phyloP scores from a whole-genome alignment of 73 alveolate species.

The Paramecium tetraurelia region DNA sequence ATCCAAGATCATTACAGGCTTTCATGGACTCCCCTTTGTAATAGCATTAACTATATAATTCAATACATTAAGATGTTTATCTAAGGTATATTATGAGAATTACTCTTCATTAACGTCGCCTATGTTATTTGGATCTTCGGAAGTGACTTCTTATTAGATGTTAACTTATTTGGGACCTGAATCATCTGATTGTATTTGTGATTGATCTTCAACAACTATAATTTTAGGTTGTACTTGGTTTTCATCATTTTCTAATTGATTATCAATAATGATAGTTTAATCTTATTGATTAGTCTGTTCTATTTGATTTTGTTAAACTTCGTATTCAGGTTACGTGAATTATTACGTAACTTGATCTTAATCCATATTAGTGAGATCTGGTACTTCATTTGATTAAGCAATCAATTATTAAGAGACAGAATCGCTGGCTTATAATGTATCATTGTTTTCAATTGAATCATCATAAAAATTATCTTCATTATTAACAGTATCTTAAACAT shows the following conservation, averaged over 20 bases:
- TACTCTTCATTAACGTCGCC: neutral
- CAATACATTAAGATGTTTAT: neutral
- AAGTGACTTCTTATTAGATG: neutral
- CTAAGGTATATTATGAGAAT: neutral
- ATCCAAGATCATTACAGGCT: slow-evolving; percentile 15
- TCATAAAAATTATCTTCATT: neutral
- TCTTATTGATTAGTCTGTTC: neutral
- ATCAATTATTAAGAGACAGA: neutral
- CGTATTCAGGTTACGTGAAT: neutral
- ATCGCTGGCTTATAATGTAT: neutral
- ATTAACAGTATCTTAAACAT: neutral
- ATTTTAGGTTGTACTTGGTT: neutral
- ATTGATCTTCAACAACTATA: neutral
- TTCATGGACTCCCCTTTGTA: slow-evolving; percentile 31
- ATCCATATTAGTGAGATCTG: neutral
- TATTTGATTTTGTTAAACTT: neutral
- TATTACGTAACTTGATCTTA: neutral
- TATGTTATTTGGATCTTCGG: neutral
- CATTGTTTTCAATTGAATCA: neutral
- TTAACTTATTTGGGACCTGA: neutral
- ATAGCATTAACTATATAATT: slow-evolving; percentile 30
- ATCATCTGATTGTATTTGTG: neutral
- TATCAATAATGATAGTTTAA: neutral
- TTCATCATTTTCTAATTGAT: neutral
- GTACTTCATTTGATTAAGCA: neutral